Base-by-base conservation (phyloP, 1,139 yeast genomes). In the Blastobotrys illinoisensis region DNA sequence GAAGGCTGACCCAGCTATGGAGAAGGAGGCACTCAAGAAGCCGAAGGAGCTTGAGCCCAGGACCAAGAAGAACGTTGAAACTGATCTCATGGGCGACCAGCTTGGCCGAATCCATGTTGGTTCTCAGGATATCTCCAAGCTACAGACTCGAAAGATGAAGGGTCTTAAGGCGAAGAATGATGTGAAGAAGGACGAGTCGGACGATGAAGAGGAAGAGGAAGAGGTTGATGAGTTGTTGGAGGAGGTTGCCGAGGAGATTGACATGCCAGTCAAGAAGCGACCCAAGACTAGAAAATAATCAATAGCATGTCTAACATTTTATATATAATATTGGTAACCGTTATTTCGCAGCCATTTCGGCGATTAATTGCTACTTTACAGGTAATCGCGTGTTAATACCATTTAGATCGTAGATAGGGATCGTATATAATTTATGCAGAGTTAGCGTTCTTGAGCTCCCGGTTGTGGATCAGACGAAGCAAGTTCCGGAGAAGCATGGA, bases 131-230 rank as follows among this genome's bases (percentile, higher is more conserved):
- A 78, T 95, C 71, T 79, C 81, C 68, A 86, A 85, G 71, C 74
- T 93, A 70, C 99, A 93, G 74, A 91, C 99, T 11, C 84, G 99
- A 76, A 93, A 93, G 82, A 88, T 93, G 97, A 95, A 95, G 80
- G 99, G 99, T 69, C 79, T 93, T 68, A 95, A 95, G 76, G 78
- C 89, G 56, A 84, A 80, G 70, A 90, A 78, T 64, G 97, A 52
- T 32, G 40, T 32, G 14, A 11, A 32, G 40, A 32, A 32, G 40
- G 49, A 89, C 68, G 97, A 89, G 72, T 74, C 70, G 14, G 74
- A 71, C n/a, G 86, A 78, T 45, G 86, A 80, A 24, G 82, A 75
- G 53, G 80, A 74, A 6, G 67, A 55, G 6, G 74, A 58, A 18
- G 67, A 55, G 9, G 68, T 61, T 11, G 70, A 54, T 13, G 67